Conservation (phyloP, 805 yeast species). For the Jamesozyma hellenica region DNA sequence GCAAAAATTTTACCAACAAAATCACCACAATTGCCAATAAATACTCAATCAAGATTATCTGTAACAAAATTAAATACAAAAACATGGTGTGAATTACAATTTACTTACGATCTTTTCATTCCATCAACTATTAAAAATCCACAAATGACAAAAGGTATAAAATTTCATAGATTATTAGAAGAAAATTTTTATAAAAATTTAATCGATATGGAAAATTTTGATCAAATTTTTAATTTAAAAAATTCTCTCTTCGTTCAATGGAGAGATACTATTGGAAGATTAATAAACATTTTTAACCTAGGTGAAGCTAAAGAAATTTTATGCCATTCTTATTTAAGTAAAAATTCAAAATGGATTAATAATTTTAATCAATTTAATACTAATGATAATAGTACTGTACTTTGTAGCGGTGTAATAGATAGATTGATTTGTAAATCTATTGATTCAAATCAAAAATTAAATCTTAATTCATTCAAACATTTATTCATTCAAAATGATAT, state of each 20-base stretch:
- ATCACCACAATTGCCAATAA: constrained; percentile 13
- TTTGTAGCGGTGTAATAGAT: not conserved
- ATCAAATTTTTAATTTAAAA: no score
- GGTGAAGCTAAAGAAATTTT: constrained; percentile 47
- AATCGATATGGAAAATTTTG: no score
- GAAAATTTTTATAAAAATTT: constrained; percentile 32
- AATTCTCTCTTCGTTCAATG: not conserved
- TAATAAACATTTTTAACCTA: not conserved
- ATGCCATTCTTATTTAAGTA: constrained; percentile 42
- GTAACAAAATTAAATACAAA: constrained; percentile 52
- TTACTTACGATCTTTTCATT: constrained; percentile 38
- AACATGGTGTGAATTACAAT: constrained; percentile 61
- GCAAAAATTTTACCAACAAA: constrained; percentile 12
- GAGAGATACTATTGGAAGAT: not conserved
- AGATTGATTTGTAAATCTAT: constrained; percentile 4
- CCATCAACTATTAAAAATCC: no score
- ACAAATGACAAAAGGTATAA: constrained; percentile 32
- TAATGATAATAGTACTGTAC: no score
- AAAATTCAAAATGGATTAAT: not conserved
- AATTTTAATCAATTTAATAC: no score
- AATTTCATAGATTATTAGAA: constrained; percentile 42
- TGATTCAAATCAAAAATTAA: constrained; percentile 1
- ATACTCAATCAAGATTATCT: constrained; percentile 17
- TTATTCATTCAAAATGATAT: not conserved
- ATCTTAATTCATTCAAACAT: not conserved